A percentile compares a stretch with the other conserved stretches of the same genome.
Evolutionary conservation across 441 rosid genomes (phyloP).

Genomic region (Cnidoscolus chayamansa): DNA sequence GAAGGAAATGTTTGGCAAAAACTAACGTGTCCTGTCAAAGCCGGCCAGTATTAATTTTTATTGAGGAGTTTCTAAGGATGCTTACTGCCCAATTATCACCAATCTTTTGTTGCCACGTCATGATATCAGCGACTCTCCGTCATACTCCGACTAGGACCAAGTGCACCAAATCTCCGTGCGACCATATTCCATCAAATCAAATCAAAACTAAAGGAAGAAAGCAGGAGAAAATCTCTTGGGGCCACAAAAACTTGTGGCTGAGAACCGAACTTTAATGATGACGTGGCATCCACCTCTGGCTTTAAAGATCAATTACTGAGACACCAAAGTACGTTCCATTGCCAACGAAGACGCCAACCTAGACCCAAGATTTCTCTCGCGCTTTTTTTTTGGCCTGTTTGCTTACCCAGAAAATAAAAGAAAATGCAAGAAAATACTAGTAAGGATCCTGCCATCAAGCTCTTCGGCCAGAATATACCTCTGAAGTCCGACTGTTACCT

Average conservation of each 20-base stretch:
- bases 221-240: constrained; percentile 43
- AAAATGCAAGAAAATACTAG: constrained; percentile 22
- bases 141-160: no score
- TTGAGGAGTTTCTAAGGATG: no score
- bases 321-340: constrained; percentile 19
- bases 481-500: constrained; percentile 32
- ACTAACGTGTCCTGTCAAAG: no score
- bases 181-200: no score
- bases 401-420: constrained; percentile 33
- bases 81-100: no score
- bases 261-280: constrained; percentile 48
- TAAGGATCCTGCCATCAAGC: constrained; percentile 65
- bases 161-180: no score
- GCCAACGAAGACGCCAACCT: constrained; percentile 27
- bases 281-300: constrained; percentile 65
- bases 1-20: no score
- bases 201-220: not conserved
- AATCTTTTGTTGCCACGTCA: no score
- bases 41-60: no score
- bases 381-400: constrained; percentile 25
- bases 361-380: constrained; percentile 22
- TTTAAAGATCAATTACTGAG: constrained; percentile 59
- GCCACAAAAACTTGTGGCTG: constrained; percentile 92
- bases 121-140: no score
- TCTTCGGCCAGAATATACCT: constrained; percentile 70